Percentiles rank a stretch among this genome's conserved stretches.
Evolutionary conservation across 2,329 filamentous ascomycete genomes (phyloP).

Genomic region (Teratosphaeria gauchensis): DNA sequence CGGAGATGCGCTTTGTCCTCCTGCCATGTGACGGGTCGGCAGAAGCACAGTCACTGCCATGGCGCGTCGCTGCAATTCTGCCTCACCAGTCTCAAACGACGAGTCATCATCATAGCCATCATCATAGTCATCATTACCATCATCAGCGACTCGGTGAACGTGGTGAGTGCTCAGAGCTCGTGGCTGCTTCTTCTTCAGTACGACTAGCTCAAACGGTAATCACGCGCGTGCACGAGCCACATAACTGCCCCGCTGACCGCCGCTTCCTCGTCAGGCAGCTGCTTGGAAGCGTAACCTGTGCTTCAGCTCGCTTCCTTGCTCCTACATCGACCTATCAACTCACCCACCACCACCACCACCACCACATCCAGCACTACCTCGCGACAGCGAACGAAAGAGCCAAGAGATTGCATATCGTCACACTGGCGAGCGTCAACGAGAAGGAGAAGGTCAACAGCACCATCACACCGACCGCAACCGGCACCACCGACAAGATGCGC

Average conservation of each 20-base stretch:
- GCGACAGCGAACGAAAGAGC: not conserved
- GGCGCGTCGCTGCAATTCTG: no score
- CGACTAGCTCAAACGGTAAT: not conserved
- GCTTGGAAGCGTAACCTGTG: not conserved
- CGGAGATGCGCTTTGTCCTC: not conserved
- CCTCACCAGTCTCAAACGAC: no score
- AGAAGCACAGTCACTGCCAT: not conserved
- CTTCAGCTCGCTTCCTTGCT: not conserved
- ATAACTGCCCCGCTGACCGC: not conserved
- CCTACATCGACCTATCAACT: not conserved
- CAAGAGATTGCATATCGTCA: not conserved
- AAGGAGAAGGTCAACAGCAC: not conserved
- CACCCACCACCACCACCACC: not conserved
- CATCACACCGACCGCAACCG: not conserved
- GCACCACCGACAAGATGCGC: conserved; percentile 57
- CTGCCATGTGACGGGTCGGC: not conserved
- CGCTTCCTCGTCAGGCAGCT: not conserved
- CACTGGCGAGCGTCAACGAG: not conserved
- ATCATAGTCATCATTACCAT: not conserved
- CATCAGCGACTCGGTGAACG: not conserved
- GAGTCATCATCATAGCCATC: not conserved
- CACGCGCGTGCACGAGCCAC: not conserved
- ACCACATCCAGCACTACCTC: not conserved
- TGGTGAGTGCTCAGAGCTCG: not conserved
- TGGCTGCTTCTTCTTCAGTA: not conserved